Evolutionary conservation across 2,329 filamentous ascomycete genomes (phyloP), one percentile per base, ranked within the genome.

Genomic region (Aspergillus floridensis): DNA sequence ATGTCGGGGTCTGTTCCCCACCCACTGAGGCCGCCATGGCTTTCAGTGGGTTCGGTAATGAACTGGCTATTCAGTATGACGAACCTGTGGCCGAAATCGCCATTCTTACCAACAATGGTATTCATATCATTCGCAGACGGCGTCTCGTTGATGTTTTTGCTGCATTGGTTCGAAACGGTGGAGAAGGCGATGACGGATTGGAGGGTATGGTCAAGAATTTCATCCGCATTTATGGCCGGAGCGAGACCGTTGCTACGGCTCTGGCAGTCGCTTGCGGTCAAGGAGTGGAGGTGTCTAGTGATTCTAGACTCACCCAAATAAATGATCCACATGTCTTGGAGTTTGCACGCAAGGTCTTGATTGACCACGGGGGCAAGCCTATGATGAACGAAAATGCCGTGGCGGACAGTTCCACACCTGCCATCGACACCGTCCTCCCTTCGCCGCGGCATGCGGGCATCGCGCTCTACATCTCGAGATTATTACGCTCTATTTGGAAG

Each of bases 41-140:
- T 26, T 90, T 91, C 0, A 72, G 86, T 22, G 93, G 93, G 0
- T 98, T 96, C 69, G 93, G 93, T 11, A 99, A 99, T 67, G 95
- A 99, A 76, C 81, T 98, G 58, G 92, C 95, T 1, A 89, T 96
- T n/a, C 96, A 99, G 68, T 99, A 95, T 68, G 95, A 99, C 69
- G 84, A 90, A 60, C 81, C 87, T 0, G 84, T 89, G 0, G 87
- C 89, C 53, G 93, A 99, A 71, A 87, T 98, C 64, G 95, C 93
- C 1, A 86, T 99, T 50, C 82, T 99, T 56, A 98, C 95, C 32
- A 96, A 95, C 68, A 92, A 86, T 14, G 95, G 95, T 2, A 86
- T 99, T 56, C 92, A 97, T 68, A 84, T 96, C 7, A 86, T 98
- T 56, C 88, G 92, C 57, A 84, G 95, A 53, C 85, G 92, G 69